Evolutionary conservation across 352 stramenopile species (phyloP), one percentile per base, ranked within the genome.

Genomic region (Paralagenidium karlingii): DNA sequence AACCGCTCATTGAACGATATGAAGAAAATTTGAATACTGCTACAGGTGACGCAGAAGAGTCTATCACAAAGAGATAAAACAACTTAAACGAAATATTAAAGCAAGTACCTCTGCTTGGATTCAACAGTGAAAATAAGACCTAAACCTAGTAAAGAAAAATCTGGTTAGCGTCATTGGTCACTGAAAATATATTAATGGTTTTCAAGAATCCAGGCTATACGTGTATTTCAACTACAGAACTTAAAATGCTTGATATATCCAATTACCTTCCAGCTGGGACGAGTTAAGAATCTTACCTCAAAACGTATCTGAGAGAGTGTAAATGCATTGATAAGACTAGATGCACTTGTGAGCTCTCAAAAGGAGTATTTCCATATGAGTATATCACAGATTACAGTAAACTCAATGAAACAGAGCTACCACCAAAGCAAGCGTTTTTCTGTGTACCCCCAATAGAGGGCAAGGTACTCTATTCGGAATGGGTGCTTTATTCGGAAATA

Each of bases 201-300:
- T 55, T 54, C 19, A 64, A 58, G 21, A 64, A 57, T 15, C 51
- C 41, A 6, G 30, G 19, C 12, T 58, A 58, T 40, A 59, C 59
- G 56, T 62, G 56, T 33, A 55, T 66, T 32, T n/a, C 31, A 0
- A 58, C 55, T 5, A 19, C 38, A 18, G 3, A 32, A 7, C 32
- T 62, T 8, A 67, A 59, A 8, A 59, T 62, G 16, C 43, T 66
- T 19, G 51, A 66, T 49, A 53, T 59, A 29, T 40, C 11, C 34
- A 60, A 60, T 16, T 64, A 58, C 47, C 18, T 65, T 18, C 51
- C 56, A 24, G 47, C 56, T 34, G 56, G 47, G 30, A 61, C 47
- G 24, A 50, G 36, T 18, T 55, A 53, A 40, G 38, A 49, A 12
- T 48, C 43, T 6, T 57, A 60, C 29, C 28, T 64, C 0, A 47